These are phyloP conservation scores for Populus ilicifolia DNA, from an alignment of 345 rosid species.

Conservation along the genomic window DNA sequence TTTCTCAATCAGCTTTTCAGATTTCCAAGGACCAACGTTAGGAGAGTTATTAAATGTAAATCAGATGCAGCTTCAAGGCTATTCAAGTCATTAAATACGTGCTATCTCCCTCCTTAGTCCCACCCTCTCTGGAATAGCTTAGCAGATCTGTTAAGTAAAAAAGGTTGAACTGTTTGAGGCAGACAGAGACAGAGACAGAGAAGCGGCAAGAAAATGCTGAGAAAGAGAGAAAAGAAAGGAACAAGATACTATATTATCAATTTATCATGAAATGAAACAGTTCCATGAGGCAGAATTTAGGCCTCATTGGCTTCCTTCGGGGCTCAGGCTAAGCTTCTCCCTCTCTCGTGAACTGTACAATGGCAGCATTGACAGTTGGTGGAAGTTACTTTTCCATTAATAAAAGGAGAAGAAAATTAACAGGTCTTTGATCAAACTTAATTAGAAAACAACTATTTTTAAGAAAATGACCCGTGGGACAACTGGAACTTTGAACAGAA, in stretches of 20 bases:
- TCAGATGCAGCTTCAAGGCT: constrained; percentile 8
- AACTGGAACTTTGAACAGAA: constrained; percentile 16
- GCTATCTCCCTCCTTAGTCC: background rate
- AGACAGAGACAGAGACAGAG: background rate
- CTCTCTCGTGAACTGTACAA: constrained; percentile 6
- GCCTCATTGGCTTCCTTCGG: background rate
- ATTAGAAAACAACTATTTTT: constrained; percentile 9
- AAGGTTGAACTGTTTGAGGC: constrained; percentile 13
- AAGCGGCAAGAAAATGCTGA: background rate
- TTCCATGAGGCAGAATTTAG: background rate
- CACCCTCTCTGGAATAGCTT: constrained; percentile 1
- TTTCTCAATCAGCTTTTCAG: background rate
- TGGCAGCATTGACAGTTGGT: constrained; percentile 24
- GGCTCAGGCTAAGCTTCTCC: background rate
- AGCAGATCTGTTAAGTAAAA: constrained; percentile 19
- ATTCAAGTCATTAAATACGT: constrained; percentile 8
- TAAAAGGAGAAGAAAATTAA: background rate
- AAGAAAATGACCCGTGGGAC: constrained; percentile 16
- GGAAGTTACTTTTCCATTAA: constrained; percentile 25
- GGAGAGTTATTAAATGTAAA: constrained; percentile 17
- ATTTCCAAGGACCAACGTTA: background rate
- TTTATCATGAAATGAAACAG: constrained; percentile 11
- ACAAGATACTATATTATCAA: background rate
- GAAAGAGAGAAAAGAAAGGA: background rate
- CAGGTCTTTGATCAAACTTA: constrained; percentile 2